phyloP scores from a whole-genome alignment of 2,329 filamentous ascomycete genomes.

The Aureobasidium namibiae region DNA sequence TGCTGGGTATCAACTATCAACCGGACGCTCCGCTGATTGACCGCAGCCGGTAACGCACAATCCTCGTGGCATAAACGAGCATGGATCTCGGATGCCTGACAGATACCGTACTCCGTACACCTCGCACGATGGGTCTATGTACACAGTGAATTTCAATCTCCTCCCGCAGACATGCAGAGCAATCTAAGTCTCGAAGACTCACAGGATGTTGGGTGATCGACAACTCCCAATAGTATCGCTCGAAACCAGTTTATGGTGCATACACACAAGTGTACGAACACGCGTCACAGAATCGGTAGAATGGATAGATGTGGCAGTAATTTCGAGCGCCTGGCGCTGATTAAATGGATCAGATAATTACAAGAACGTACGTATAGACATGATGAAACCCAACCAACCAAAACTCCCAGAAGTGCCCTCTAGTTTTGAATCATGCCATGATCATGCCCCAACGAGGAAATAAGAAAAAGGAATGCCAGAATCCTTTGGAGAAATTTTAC shows the following conservation, averaged over 20 bases:
- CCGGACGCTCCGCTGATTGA: too few species aligned
- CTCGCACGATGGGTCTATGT: background rate
- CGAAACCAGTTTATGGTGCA: background rate
- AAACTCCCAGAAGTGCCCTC: background rate
- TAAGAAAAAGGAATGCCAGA: conserved; percentile 2
- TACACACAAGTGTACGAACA: background rate
- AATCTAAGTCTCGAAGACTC: background rate
- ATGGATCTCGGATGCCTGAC: background rate
- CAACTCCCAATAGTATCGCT: background rate
- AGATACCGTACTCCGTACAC: too few species aligned
- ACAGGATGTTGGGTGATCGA: background rate
- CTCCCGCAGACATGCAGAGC: background rate
- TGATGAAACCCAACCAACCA: conserved; percentile 7
- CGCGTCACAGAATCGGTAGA: background rate
- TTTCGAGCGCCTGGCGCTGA: background rate
- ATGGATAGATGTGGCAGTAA: background rate
- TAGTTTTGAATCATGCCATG: conserved; percentile 6
- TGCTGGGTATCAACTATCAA: too few species aligned
- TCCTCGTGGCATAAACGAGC: background rate
- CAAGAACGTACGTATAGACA: conserved; percentile 2
- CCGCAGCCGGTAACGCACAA: background rate
- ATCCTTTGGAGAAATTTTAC: background rate
- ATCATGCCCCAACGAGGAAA: background rate
- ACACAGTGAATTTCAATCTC: background rate
- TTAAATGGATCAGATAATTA: background rate